phyloP scores from a whole-genome alignment of 768 basidiomycete species.

The Mycena floridula region DNA sequence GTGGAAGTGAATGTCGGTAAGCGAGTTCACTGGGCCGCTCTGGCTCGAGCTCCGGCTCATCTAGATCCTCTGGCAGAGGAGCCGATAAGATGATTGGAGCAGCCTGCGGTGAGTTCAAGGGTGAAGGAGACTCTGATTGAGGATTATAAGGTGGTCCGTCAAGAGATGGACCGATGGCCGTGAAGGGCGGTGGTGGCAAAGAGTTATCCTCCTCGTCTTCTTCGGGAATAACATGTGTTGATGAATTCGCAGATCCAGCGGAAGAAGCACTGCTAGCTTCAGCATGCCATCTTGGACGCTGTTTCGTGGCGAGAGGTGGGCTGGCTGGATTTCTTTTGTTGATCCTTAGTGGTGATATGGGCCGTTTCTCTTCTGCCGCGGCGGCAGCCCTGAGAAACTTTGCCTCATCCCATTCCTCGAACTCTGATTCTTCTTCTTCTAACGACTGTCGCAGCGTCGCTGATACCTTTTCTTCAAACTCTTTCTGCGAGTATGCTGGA shows the following conservation, averaged over 20 bases:
- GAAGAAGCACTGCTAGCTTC: too few species aligned
- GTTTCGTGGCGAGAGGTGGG: slow-evolving; percentile 8
- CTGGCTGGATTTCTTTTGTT: neutral
- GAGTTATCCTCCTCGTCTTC: slow-evolving; percentile 17
- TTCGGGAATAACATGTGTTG: slow-evolving; percentile 5
- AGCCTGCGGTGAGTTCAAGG: neutral
- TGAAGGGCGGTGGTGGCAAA: slow-evolving; percentile 34
- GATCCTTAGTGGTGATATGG: too few species aligned
- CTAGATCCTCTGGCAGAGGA: slow-evolving; percentile 6
- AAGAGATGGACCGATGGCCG: slow-evolving; percentile 24
- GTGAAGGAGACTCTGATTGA: slow-evolving; percentile 1
- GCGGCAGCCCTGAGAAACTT: slow-evolving; percentile 26
- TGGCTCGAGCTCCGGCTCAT: too few species aligned
- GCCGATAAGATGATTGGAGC: neutral
- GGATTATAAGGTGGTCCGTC: slow-evolving; percentile 32
- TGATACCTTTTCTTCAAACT: slow-evolving; percentile 49
- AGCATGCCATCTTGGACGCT: slow-evolving; percentile 22
- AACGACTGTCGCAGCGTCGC: slow-evolving; percentile 35
- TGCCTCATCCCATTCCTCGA: slow-evolving; percentile 46
- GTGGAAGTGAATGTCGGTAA: slow-evolving; percentile 6
- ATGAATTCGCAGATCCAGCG: too few species aligned
- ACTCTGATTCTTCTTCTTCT: slow-evolving; percentile 26
- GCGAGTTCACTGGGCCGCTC: too few species aligned
- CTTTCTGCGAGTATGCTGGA: slow-evolving; percentile 40
- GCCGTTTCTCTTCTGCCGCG: too few species aligned